Evolutionary conservation across 495 filamentous ascomycete species (phyloP).

Genomic region (Aspergillus nanangensis): DNA sequence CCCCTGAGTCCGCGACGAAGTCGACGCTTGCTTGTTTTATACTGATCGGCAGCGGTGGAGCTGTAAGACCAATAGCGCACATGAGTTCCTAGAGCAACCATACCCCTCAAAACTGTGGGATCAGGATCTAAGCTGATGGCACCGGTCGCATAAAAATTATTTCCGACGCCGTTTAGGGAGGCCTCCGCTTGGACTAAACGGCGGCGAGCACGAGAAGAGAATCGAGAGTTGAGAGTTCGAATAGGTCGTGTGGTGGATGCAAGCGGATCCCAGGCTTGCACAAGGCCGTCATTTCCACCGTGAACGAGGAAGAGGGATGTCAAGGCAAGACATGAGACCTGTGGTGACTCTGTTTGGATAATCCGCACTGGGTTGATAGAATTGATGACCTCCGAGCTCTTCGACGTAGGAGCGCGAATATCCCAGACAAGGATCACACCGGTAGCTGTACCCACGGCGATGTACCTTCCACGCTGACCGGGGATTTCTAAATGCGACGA

Average conservation of each 20-base stretch:
- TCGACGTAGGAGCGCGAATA: conserved; percentile 58
- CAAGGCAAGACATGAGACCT: conserved; percentile 79
- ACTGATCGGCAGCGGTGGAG: conserved; percentile 61
- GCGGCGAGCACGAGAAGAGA: conserved; percentile 74
- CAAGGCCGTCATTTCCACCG: conserved; percentile 90
- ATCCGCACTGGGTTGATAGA: conserved; percentile 63
- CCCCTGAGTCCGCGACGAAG: conserved; percentile 56
- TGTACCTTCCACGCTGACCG: conserved; percentile 74
- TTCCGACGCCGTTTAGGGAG: conserved; percentile 57
- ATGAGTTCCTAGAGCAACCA: conserved; percentile 81
- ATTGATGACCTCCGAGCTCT: conserved; percentile 45
- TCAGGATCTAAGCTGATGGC: conserved; percentile 87
- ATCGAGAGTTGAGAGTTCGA: conserved; percentile 84
- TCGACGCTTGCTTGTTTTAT: conserved; percentile 58
- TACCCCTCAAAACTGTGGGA: conserved; percentile 82
- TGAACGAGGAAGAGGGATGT: conserved; percentile 86
- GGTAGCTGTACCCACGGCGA: conserved; percentile 76
- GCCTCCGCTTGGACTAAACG: conserved; percentile 69
- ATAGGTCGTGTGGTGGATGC: conserved; percentile 76
- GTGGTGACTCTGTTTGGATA: conserved; percentile 88
- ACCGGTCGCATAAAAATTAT: conserved; percentile 78
- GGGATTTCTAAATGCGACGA: conserved; percentile 55
- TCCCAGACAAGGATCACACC: conserved; percentile 84
- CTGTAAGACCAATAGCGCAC: conserved; percentile 93
- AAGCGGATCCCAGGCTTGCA: conserved; percentile 94